These are phyloP conservation scores for Eucommia ulmoides DNA, from an alignment of 257 asterid species.

Conservation along the genomic window DNA sequence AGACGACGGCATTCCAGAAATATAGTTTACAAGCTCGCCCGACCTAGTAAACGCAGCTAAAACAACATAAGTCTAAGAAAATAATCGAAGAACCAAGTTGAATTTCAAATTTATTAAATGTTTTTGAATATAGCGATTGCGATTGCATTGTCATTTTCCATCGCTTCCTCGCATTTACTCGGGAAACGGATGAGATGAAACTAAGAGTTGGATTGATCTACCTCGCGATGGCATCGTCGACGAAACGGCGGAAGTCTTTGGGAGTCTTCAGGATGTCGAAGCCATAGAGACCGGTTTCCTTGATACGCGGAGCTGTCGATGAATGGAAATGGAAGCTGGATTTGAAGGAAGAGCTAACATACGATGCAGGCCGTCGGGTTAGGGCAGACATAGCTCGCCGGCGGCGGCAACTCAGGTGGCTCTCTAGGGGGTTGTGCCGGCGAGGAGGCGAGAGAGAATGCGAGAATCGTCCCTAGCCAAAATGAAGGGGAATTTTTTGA, in stretches of 20 bases:
- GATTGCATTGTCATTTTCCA: background rate
- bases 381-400: slow-evolving; percentile 34
- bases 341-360: slow-evolving; percentile 12
- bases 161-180: background rate
- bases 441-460: too few relatives aligned
- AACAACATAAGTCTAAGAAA: background rate
- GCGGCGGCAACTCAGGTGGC: too few relatives aligned
- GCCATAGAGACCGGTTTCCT: slow-evolving; percentile 75
- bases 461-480: too few relatives aligned
- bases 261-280: slow-evolving; percentile 69
- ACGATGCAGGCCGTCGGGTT: slow-evolving; percentile 14
- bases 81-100: background rate
- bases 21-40: slow-evolving; percentile 54
- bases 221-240: slow-evolving; percentile 88
- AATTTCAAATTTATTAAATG: background rate
- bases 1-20: slow-evolving; percentile 76
- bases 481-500: too few relatives aligned
- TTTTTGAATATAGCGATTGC: background rate
- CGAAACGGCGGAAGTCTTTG: slow-evolving; percentile 86
- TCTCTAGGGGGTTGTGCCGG: too few relatives aligned
- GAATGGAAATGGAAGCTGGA: slow-evolving; percentile 26
- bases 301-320: slow-evolving; percentile 29
- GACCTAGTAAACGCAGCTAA: slow-evolving; percentile 42
- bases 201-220: too few relatives aligned
- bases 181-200: background rate